Evolutionary conservation across 2,329 filamentous ascomycete genomes (phyloP).

Genomic region (Byssochlamys sp.): DNA sequence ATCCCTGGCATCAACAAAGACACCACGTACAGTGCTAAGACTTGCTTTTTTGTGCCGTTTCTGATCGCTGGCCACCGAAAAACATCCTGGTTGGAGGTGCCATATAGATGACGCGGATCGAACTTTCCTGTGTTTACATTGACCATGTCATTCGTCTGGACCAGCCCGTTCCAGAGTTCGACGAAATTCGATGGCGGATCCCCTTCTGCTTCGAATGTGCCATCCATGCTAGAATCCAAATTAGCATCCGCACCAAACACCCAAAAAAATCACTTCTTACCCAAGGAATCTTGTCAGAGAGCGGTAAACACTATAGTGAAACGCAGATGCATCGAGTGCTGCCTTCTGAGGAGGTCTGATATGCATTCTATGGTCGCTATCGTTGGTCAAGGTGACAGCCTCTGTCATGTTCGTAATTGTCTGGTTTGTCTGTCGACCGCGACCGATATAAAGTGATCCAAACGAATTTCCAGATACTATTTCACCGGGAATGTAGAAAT

Average conservation of each 20-base stretch:
- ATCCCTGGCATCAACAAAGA: conserved; percentile 48
- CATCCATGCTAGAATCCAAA: conserved; percentile 32
- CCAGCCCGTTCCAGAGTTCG: conserved; percentile 43
- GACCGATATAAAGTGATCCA: conserved; percentile 47
- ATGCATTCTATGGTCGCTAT: conserved; percentile 29
- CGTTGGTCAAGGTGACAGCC: conserved; percentile 36
- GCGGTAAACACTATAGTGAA: conserved; percentile 51
- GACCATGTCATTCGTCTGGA: conserved; percentile 46
- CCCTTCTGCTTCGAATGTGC: conserved; percentile 38
- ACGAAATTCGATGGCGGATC: conserved; percentile 44
- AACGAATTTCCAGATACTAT: conserved; percentile 50
- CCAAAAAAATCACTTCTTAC: background rate
- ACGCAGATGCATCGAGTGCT: conserved; percentile 47
- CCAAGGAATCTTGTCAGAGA: conserved; percentile 47
- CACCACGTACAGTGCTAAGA: conserved; percentile 46
- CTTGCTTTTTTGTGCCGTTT: conserved; percentile 44
- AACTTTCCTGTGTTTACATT: conserved; percentile 48
- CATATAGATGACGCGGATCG: conserved; percentile 51
- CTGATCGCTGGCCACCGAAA: conserved; percentile 49
- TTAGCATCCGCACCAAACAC: background rate
- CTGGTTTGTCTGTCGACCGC: conserved; percentile 45
- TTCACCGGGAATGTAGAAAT: conserved; percentile 53
- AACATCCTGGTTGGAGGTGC: conserved; percentile 53
- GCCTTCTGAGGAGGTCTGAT: conserved; percentile 40
- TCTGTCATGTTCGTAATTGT: conserved; percentile 32